Percentiles rank a stretch among this genome's conserved stretches.
phyloP scores from a whole-genome alignment of 2,329 filamentous ascomycete species.

The Pseudodiploospora longispora region DNA sequence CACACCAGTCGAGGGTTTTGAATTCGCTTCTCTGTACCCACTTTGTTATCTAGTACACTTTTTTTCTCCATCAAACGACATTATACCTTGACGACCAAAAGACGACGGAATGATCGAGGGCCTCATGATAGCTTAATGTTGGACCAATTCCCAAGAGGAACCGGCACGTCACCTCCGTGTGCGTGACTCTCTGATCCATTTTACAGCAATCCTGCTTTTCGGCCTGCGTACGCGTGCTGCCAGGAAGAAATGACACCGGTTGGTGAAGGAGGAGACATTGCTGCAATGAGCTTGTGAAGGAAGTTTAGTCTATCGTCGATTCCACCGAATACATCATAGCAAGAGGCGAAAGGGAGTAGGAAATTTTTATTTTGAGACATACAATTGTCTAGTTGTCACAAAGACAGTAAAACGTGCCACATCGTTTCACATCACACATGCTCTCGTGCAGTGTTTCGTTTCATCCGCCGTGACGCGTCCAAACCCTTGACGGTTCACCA shows the following conservation, averaged over 20 bases:
- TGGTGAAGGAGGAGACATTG: conserved; percentile 3
- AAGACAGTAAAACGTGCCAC: no score
- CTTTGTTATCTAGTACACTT: conserved; percentile 22
- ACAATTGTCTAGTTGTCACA: background rate
- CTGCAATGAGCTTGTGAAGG: conserved; percentile 13
- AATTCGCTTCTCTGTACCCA: conserved; percentile 25
- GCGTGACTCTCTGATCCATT: no score
- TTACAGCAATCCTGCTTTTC: background rate
- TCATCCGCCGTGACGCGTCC: no score
- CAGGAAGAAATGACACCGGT: background rate
- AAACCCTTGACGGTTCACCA: no score
- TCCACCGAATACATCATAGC: conserved; percentile 22
- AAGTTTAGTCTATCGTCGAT: conserved; percentile 18
- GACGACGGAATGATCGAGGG: conserved; percentile 15
- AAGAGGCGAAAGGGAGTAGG: conserved; percentile 28
- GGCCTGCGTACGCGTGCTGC: background rate
- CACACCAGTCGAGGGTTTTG: conserved; percentile 7
- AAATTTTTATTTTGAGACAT: conserved; percentile 10
- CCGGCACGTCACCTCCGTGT: no score
- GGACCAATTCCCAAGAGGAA: conserved; percentile 4
- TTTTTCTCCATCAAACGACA: conserved; percentile 12
- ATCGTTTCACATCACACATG: no score
- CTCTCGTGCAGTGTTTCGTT: no score
- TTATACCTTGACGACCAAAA: conserved; percentile 11
- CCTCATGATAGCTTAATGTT: conserved; percentile 9